These are phyloP conservation scores for Russula sp. DNA, from an alignment of 768 basidiomycete genomes.

Conservation along the genomic window DNA sequence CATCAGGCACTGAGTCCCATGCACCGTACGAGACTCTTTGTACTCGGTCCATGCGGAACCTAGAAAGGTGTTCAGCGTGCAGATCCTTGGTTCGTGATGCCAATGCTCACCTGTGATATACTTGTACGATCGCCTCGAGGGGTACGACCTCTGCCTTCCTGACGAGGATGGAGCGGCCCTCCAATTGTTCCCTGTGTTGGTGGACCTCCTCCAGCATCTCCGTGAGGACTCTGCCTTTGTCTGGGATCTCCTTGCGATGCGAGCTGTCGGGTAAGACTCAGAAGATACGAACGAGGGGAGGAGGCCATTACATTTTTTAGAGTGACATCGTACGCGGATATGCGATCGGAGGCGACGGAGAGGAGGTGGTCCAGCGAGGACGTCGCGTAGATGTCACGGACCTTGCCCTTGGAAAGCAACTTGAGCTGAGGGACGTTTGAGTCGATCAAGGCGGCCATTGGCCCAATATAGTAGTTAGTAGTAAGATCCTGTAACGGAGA, in stretches of 20 bases:
- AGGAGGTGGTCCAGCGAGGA: conserved; percentile 68
- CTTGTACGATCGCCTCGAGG: too few relatives aligned
- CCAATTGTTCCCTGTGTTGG: conserved; percentile 8
- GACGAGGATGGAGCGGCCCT: too few relatives aligned
- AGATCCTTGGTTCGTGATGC: conserved; percentile 53
- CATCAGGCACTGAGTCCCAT: conserved; percentile 68
- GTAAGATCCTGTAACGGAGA: neutral
- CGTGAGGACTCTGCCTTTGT: conserved; percentile 84
- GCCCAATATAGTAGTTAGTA: too few relatives aligned
- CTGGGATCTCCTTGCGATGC: too few relatives aligned
- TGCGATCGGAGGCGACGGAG: conserved; percentile 93
- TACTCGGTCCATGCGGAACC: too few relatives aligned
- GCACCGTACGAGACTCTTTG: conserved; percentile 56
- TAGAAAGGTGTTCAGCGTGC: conserved; percentile 79
- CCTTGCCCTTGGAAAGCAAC: conserved; percentile 37
- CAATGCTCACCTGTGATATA: conserved; percentile 35
- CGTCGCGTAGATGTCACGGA: too few relatives aligned
- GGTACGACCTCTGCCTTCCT: too few relatives aligned
- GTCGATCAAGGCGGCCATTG: conserved; percentile 39
- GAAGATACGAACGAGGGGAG: too few relatives aligned
- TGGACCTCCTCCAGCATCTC: conserved; percentile 78
- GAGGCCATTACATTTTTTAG: conserved; percentile 32
- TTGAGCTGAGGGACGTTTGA: conserved; percentile 58
- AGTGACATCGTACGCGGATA: conserved; percentile 95
- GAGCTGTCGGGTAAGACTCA: too few relatives aligned